These are phyloP conservation scores for Salvia sclarea DNA, from an alignment of 305 asterid species.

Conservation along the genomic window DNA sequence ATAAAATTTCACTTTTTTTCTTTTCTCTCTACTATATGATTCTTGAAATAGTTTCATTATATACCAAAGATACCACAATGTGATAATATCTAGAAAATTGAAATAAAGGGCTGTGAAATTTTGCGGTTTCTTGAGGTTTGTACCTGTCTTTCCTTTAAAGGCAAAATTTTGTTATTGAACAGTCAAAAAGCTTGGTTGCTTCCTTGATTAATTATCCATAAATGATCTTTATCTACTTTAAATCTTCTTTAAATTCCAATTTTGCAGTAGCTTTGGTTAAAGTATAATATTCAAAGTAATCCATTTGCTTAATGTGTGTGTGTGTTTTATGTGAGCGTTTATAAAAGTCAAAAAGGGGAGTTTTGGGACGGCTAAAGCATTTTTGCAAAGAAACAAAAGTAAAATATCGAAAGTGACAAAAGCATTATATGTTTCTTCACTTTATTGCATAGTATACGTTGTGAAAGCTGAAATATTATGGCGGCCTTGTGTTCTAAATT, in stretches of 20 bases:
- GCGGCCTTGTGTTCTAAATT: constrained; percentile 33
- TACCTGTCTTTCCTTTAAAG: neutral
- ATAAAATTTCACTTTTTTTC: neutral
- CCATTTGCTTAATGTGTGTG: constrained; percentile 24
- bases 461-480: constrained; percentile 40
- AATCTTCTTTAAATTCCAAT: neutral
- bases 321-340: constrained; percentile 8
- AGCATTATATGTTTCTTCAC: constrained; percentile 44
- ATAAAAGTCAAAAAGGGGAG: constrained; percentile 55
- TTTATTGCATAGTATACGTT: constrained; percentile 34
- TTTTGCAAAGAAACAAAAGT: constrained; percentile 57
- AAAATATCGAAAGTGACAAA: constrained; percentile 57
- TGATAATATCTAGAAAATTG: too few species aligned
- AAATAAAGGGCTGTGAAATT: neutral
- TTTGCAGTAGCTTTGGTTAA: constrained; percentile 11
- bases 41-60: neutral
- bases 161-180: neutral
- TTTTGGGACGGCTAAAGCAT: constrained; percentile 48
- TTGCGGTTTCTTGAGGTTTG: neutral
- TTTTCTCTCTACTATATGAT: neutral
- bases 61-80: neutral
- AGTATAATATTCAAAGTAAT: constrained; percentile 19
- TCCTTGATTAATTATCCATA: constrained; percentile 1
- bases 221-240: constrained; percentile 1
- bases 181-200: constrained; percentile 1